phyloP scores from a whole-genome alignment of 2,329 filamentous ascomycete species.

The Laburnicola sp. region DNA sequence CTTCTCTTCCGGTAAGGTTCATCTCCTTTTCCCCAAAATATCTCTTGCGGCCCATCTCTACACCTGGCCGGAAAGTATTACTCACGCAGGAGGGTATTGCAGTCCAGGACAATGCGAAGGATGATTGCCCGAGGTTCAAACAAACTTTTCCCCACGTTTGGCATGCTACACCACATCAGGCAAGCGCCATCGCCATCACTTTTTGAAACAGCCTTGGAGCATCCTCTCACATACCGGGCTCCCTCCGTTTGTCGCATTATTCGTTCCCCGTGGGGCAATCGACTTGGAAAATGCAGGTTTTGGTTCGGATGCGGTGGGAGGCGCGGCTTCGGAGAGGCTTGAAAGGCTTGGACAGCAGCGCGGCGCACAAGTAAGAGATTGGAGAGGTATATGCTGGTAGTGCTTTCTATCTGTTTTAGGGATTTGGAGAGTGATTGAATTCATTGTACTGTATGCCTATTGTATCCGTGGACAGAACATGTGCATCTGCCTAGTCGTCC shows the following conservation, averaged over 20 bases:
- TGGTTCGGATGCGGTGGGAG: background rate
- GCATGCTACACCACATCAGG: background rate
- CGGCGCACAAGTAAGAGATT: no score
- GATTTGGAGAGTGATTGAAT: no score
- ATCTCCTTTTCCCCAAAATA: no score
- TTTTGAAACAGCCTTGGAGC: constrained; percentile 4
- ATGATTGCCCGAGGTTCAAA: constrained; percentile 3
- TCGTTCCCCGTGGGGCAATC: background rate
- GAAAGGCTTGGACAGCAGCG: no score
- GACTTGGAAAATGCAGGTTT: background rate
- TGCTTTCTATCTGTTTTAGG: no score
- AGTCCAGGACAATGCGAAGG: background rate
- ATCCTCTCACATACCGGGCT: background rate
- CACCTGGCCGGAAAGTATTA: background rate
- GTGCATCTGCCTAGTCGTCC: no score
- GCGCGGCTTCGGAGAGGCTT: no score
- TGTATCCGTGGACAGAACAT: no score
- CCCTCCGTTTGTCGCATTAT: background rate
- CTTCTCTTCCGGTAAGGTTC: no score
- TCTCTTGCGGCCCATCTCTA: background rate
- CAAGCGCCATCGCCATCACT: background rate
- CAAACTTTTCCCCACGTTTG: constrained; percentile 3
- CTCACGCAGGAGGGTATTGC: background rate
- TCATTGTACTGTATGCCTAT: no score
- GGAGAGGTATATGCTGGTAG: no score